Evolutionary conservation across 2,329 filamentous ascomycete species (phyloP), one percentile per base, ranked within the genome.

Genomic region (Ophiostoma quercus): DNA sequence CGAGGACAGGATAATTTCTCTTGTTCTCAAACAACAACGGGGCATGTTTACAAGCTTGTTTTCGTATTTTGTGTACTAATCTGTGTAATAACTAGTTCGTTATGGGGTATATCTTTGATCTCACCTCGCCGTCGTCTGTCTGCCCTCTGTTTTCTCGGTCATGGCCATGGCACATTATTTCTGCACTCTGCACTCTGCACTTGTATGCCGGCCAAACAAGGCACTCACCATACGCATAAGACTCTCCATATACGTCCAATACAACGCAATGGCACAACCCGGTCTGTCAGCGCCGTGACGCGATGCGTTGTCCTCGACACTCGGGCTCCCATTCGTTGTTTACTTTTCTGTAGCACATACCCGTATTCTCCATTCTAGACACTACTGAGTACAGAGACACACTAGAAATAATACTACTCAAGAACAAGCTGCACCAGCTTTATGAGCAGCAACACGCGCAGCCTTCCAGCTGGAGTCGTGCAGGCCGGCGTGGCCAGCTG

Each of bases 381-480:
- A 65, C 32, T n/a, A 37, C 29, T n/a, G n/a, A 63, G 37, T 22
- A 14, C 37, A 32, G 60, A 32, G 34, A 34, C 34, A 34, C 34
- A 34, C 62, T 65, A 65, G 62, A 65, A 37, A 37, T 19, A 65
- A 22, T 14, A 19, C 8, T 39, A 22, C n/a, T 22, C 51, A 25
- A 22, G n/a, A 6, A 25, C 32, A 19, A n/a, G 5, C 37, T 63
- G 19, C 14, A 63, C 57, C 29, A 62, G 25, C 57, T 19, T 29
- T 29, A 29, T 62, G 19, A 34, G 19, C 63, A 66, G 16, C 22
- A 19, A 54, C 66, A 34, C 25, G 66, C 66, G 66, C 66, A 67
- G 66, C 66, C 37, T 57, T 54, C 67, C 67, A 68, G 67, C 67
- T 65, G 25, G 54, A 41, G 32, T 68, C 37, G 67, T 68, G 67